Percentiles rank a stretch among this genome's conserved stretches.
Conservation (phyloP, 2,329 filamentous ascomycete species). For the Colletotrichum horii region DNA sequence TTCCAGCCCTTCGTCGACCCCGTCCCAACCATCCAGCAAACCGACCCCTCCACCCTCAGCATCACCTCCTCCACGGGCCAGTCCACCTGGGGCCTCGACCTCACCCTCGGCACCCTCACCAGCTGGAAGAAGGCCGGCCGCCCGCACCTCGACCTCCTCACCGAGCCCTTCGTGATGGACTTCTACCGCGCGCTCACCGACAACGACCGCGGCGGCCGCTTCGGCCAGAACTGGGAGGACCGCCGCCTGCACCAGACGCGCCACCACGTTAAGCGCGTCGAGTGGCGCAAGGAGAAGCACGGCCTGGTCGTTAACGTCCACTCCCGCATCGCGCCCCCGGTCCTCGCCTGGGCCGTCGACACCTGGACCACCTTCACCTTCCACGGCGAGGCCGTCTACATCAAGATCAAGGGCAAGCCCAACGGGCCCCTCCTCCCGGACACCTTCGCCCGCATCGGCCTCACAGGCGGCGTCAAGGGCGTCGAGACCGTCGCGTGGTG, state of each 20-base stretch:
- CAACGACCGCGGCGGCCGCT: slow-evolving; percentile 63
- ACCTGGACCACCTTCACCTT: slow-evolving; percentile 61
- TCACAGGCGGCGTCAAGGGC: slow-evolving; percentile 51
- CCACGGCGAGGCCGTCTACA: slow-evolving; percentile 47
- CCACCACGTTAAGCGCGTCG: slow-evolving; percentile 42
- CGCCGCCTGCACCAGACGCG: slow-evolving; percentile 50
- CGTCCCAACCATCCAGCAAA: slow-evolving; percentile 9
- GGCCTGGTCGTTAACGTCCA: slow-evolving; percentile 48
- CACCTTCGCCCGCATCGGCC: slow-evolving; percentile 67
- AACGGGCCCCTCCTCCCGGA: slow-evolving; percentile 54
- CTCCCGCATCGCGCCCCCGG: slow-evolving; percentile 65
- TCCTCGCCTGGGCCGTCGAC: slow-evolving; percentile 65
- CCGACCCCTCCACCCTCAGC: slow-evolving; percentile 29
- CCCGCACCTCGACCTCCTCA: slow-evolving; percentile 44
- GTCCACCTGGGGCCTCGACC: slow-evolving; percentile 49
- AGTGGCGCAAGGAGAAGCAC: slow-evolving; percentile 35
- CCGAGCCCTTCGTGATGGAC: slow-evolving; percentile 49
- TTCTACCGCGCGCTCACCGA: slow-evolving; percentile 72
- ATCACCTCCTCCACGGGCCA: slow-evolving; percentile 38
- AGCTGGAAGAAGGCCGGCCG: slow-evolving; percentile 42
- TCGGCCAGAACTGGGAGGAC: slow-evolving; percentile 63
- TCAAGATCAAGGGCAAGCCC: slow-evolving; percentile 55
- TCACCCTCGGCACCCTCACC: slow-evolving; percentile 43
- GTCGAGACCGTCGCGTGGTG: slow-evolving; percentile 62
- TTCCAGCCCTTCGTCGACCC: slow-evolving; percentile 7